phyloP scores from a whole-genome alignment of 2,329 filamentous ascomycete species.

The Phyllosticta capitalensis region DNA sequence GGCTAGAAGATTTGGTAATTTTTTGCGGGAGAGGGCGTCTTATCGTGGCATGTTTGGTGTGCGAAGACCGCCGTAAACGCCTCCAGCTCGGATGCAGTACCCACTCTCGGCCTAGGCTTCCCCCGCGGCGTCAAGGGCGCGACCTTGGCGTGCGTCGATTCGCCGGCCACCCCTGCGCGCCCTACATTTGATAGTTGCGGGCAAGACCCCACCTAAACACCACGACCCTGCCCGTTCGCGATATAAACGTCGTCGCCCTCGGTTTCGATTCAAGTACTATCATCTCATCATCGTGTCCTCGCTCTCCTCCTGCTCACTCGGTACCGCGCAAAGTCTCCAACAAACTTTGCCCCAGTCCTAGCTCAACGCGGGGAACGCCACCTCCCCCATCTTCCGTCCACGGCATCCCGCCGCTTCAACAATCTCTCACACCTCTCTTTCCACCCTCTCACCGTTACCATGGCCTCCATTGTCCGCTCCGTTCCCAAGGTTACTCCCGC shows the following conservation, averaged over 20 bases:
- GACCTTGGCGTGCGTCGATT: conserved; percentile 3
- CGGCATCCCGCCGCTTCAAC: conserved; percentile 8
- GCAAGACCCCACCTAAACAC: background rate
- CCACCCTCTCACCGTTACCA: conserved; percentile 10
- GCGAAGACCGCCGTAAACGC: conserved; percentile 4
- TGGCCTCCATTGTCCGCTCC: conserved; percentile 25
- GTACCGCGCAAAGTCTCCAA: background rate
- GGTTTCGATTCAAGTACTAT: background rate
- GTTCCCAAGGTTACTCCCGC: conserved; percentile 16
- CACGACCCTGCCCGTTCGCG: background rate
- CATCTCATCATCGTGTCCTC: background rate
- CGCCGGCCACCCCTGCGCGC: background rate
- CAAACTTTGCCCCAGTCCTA: background rate
- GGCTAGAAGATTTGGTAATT: conserved; percentile 9
- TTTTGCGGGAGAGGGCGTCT: background rate
- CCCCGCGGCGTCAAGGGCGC: conserved; percentile 11
- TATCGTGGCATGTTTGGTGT: background rate
- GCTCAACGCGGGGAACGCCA: background rate
- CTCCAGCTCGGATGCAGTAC: background rate
- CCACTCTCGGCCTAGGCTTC: background rate
- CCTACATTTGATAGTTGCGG: background rate
- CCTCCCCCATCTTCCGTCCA: background rate
- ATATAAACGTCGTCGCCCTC: background rate
- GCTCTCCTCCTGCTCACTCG: background rate
- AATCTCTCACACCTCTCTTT: background rate